A percentile compares a stretch with the other conserved stretches of the same genome.
phyloP scores from a whole-genome alignment of 2,329 filamentous ascomycete genomes.

The Sarocladiaceae sp. region DNA sequence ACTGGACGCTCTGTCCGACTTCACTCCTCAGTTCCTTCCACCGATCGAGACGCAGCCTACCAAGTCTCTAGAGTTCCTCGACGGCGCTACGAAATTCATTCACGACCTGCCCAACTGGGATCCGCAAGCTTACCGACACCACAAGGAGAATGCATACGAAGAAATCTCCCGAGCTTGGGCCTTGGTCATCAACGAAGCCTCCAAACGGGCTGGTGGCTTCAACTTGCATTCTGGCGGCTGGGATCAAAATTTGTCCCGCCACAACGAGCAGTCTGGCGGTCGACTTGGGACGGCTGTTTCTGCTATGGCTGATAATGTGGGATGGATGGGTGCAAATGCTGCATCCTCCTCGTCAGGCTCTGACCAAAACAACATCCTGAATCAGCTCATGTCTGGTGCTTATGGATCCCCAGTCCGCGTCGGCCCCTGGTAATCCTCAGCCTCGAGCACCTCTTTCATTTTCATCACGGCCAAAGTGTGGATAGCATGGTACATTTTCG shows the following conservation, averaged over 20 bases:
- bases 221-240: conserved; percentile 83
- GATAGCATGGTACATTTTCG: conserved; percentile 11
- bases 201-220: conserved; percentile 86
- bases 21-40: conserved; percentile 90
- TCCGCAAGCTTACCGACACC: conserved; percentile 77
- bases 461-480: conserved; percentile 7
- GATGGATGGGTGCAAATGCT: conserved; percentile 60
- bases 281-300: conserved; percentile 74
- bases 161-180: conserved; percentile 94
- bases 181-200: conserved; percentile 81
- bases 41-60: conserved; percentile 82
- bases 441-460: neutral
- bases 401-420: conserved; percentile 56
- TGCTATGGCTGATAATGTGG: conserved; percentile 66
- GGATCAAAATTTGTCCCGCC: conserved; percentile 81
- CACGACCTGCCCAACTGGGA: conserved; percentile 90
- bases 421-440: conserved; percentile 48
- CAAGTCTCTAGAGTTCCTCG: conserved; percentile 77
- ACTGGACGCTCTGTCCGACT: conserved; percentile 85
- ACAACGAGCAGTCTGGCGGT: conserved; percentile 81
- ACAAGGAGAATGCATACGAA: conserved; percentile 94
- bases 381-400: conserved; percentile 54
- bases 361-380: conserved; percentile 52
- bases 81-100: conserved; percentile 83
- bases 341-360: conserved; percentile 18